Evolutionary conservation across 257 asterid genomes (phyloP), one percentile per base, ranked within the genome.

Genomic region (Anisodus acutangulus): DNA sequence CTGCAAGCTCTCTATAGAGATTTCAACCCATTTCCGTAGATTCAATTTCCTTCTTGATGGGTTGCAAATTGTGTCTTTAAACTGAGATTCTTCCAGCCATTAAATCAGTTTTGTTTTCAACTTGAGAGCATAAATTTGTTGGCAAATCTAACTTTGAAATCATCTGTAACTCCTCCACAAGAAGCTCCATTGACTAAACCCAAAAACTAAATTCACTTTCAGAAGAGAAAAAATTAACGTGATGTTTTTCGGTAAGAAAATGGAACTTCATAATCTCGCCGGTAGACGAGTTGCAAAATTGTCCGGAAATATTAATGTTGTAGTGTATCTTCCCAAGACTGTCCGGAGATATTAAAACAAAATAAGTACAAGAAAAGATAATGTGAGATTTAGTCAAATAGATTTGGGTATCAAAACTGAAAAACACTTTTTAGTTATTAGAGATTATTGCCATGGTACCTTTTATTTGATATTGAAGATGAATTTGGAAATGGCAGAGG

Each of bases 341-440:
- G 9, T 3, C 47, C 72, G 4, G 10, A 66, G 26, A 66, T 26
- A 66, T 31, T 35, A 35, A 35, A 66, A 31, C 47, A 35, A 66
- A 64, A 26, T 31, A 22, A 22, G 26, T 22, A 22, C 26, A 22
- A 22, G 26, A 22, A 22, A 22, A n/a, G n/a, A n/a, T n/a, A n/a
- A n/a, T n/a, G n/a, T n/a, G n/a, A n/a, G n/a, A n/a, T n/a, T n/a
- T n/a, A n/a, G 26, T 64, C 71, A 26, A 64, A 64, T 4, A 64
- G 71, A 64, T 64, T 17, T 64, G 8, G 71, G 71, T 64, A 64
- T 64, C n/a, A 37, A 64, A 66, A 66, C 71, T 66, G 45, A 66
- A 11, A 8, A 66, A 5, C 9, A 66, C 45, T 66, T 64, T 31
- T 31, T 11, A 66, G 9, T 22, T 63, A 63, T 3, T 63, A 22